phyloP scores from a whole-genome alignment of 2,329 filamentous ascomycete genomes.

The Sporothrix brasiliensis region DNA sequence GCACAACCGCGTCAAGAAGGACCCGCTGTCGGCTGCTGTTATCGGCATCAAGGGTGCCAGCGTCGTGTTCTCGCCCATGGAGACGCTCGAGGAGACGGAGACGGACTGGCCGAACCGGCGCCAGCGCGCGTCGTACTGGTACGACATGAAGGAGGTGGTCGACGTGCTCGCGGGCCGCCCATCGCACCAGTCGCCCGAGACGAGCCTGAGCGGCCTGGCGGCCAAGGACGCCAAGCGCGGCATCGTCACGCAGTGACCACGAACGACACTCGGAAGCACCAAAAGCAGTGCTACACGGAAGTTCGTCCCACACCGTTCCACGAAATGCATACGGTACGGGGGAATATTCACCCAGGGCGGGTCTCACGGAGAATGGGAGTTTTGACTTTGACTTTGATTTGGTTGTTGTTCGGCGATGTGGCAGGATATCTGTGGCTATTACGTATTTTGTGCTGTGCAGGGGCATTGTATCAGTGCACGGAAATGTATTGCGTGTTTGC shows the following conservation, averaged over 20 bases:
- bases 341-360: not conserved
- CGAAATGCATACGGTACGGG: not conserved
- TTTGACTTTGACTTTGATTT: not conserved
- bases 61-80: constrained; percentile 84
- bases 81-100: constrained; percentile 75
- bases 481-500: not conserved
- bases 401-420: not conserved
- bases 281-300: not conserved
- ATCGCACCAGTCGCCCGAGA: constrained; percentile 53
- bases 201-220: constrained; percentile 53
- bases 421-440: constrained; percentile 13
- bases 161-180: constrained; percentile 80
- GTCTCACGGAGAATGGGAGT: constrained; percentile 19
- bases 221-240: constrained; percentile 67
- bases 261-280: not conserved
- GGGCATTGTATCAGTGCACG: not conserved
- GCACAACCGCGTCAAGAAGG: constrained; percentile 68
- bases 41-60: constrained; percentile 91
- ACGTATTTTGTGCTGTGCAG: constrained; percentile 8
- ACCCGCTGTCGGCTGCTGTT: constrained; percentile 74
- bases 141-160: constrained; percentile 75
- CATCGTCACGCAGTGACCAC: constrained; percentile 37
- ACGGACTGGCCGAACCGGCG: constrained; percentile 93
- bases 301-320: no score
- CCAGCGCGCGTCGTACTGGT: constrained; percentile 84